Conservation (phyloP, 768 basidiomycete species). For the Mycena pura region DNA sequence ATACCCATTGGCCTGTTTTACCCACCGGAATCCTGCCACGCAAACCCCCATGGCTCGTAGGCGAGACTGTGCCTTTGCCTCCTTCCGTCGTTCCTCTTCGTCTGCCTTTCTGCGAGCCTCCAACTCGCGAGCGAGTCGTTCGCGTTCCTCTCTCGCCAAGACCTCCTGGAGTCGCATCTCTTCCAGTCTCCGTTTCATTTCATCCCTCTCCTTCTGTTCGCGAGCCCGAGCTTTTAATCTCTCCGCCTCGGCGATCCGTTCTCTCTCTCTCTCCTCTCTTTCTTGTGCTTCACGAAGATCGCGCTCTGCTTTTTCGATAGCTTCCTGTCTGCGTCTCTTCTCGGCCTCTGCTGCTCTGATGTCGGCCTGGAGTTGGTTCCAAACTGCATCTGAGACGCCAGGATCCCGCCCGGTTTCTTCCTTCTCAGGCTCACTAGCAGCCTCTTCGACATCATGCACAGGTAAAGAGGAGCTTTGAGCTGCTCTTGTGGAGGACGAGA, state of each 20-base stretch:
- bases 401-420: slow-evolving; percentile 45
- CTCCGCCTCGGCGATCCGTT: slow-evolving; percentile 23
- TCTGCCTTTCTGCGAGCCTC: slow-evolving; percentile 30
- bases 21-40: slow-evolving; percentile 52
- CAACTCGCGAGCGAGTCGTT: slow-evolving; percentile 29
- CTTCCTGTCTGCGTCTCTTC: slow-evolving; percentile 30
- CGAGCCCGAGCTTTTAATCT: slow-evolving; percentile 26
- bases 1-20: slow-evolving; percentile 47
- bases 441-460: background rate
- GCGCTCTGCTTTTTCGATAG: slow-evolving; percentile 27
- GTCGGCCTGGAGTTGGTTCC: slow-evolving; percentile 55
- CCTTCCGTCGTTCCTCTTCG: slow-evolving; percentile 40
- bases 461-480: background rate
- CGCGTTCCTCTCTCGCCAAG: slow-evolving; percentile 29
- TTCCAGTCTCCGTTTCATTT: slow-evolving; percentile 31
- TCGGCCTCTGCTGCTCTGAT: slow-evolving; percentile 40
- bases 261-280: slow-evolving; percentile 23
- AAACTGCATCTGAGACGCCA: slow-evolving; percentile 58
- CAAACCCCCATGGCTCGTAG: slow-evolving; percentile 59
- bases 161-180: slow-evolving; percentile 27
- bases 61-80: slow-evolving; percentile 49
- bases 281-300: slow-evolving; percentile 20
- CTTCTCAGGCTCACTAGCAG: background rate
- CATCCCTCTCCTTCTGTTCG: slow-evolving; percentile 19
- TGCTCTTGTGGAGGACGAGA: slow-evolving; percentile 5